These are phyloP conservation scores for Penicillium freii DNA, from an alignment of 2,329 filamentous ascomycete species.

Conservation along the genomic window DNA sequence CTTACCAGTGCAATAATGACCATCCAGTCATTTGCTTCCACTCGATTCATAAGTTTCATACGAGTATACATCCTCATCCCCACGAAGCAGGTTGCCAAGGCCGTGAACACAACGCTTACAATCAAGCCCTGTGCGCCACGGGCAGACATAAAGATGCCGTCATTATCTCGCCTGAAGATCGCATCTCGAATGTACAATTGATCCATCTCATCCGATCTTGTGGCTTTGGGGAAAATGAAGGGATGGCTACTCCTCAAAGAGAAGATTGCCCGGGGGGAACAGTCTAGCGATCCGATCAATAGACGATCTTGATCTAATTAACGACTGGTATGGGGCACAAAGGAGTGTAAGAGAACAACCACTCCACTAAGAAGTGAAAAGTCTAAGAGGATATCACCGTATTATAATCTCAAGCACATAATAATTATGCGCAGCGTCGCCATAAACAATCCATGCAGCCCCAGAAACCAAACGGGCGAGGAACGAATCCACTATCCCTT, in stretches of 20 bases:
- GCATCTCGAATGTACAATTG: slow-evolving; percentile 17
- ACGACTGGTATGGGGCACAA: neutral
- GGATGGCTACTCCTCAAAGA: neutral
- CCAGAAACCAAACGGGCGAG: slow-evolving; percentile 11
- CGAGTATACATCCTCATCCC: slow-evolving; percentile 35
- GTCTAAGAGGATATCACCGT: neutral
- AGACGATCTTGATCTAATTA: neutral
- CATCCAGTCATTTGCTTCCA: slow-evolving; percentile 41
- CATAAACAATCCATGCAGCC: slow-evolving; percentile 14
- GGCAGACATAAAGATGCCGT: slow-evolving; percentile 22
- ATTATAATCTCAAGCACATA: slow-evolving; percentile 7
- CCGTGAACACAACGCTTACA: slow-evolving; percentile 34
- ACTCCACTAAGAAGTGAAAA: neutral
- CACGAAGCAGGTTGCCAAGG: slow-evolving; percentile 32
- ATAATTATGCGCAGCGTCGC: neutral
- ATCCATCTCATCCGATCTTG: slow-evolving; percentile 14
- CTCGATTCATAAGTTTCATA: slow-evolving; percentile 29
- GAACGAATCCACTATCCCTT: slow-evolving; percentile 18
- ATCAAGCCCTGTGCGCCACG: slow-evolving; percentile 29
- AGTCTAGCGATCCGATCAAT: neutral
- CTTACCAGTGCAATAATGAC: slow-evolving; percentile 35
- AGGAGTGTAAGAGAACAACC: slow-evolving; percentile 6
- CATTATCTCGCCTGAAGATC: slow-evolving; percentile 18
- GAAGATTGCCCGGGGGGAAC: neutral
- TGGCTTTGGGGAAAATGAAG: neutral